Evolutionary conservation across 441 rosid species (phyloP), one percentile per base, ranked within the genome.

Genomic region (Syzygium syzygioides): DNA sequence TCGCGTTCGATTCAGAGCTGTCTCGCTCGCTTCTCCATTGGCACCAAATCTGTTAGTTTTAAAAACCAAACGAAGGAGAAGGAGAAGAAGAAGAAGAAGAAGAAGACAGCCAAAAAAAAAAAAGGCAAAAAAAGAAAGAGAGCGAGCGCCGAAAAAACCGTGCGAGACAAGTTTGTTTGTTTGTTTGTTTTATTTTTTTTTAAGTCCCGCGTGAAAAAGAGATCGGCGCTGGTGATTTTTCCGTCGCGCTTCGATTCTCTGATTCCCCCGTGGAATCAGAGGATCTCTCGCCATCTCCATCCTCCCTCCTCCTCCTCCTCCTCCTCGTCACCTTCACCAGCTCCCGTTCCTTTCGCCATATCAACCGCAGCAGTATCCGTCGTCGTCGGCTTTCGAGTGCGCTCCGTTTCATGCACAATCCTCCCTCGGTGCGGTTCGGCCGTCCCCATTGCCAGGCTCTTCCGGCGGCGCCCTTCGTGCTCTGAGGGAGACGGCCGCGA

Each of bases 231-330:
- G 83, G 25, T 41, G 83, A 23, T 71, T 13, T 37, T 79, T 79
- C 85, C 20, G 45, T 41, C 85, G 25, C 85, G 83, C 52, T 90
- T 91, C 87, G 95, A 91, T 94, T 96, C 98, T 94, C 99, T 95
- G 98, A 91, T 93, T 93, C 98, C 96, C 45, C 91, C 89, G 87
- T 85, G 95, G 96, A 94, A 94, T 91, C 96, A 95, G 98, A 94
- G 98, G 91, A 94, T 96, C 28, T 45, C 45, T 45, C 83, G 28
- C 26, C 96, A 85, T 30, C 50, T 32, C 83, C 79, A 52, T 18
- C 86, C 55, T 54, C 66, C 9, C 19, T 60, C 34, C 12, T 68
- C 53, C 80, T 26, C 57, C 41, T 2, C 25, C 55, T 48, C 52
- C 48, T 87, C 20, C 53, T 34, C 28, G 19, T 60, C 19, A 59